Base-by-base conservation (phyloP, 2,329 filamentous ascomycete species). In the Penicillium occitanis region DNA sequence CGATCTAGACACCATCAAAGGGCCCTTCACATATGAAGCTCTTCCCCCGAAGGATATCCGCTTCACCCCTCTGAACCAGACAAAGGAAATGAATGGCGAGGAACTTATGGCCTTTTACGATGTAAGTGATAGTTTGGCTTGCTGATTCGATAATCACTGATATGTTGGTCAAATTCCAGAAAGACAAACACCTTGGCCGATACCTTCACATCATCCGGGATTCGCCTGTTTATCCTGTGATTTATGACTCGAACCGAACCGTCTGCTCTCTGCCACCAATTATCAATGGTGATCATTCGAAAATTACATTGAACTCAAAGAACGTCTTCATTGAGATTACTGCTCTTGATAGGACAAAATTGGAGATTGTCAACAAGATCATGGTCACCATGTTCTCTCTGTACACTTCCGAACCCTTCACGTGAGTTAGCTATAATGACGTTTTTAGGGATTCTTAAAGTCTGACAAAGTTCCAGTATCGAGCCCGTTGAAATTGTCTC, bases 241-340 rank as follows among this genome's bases (percentile, higher is more conserved):
- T 99, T 75, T 94, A 93, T 79, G 95, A 99, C 77, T 87, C 92
- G 62, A 91, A 97, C 76, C 86, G 88, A 51, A 88, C 87, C 53
- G 93, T 99, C 42, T 94, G 95, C 81, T 98, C 94, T 7, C 85
- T 99, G 73, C 95, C 95, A 1, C 95, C 95, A 19, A 98, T 99
- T 73, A 99, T 99, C 84, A 99, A 99, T 82, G 88, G 93, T 73
- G 88, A 99, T 75, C 93, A 95, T 81, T 97, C 93, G 74, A 99
- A 99, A 82, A 99, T 99, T 77, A 92, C 89, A 7, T 82, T 96
- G 53, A 83, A 96, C 76, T 98, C 93, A 66, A 94, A 87, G 75
- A 97, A 99, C 74, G 88, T 99, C 74, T 91, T 99, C 80, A 96
- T 99, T 77, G 95, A 99, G 80, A 93, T 97, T 73, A 99, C 95